phyloP scores from a whole-genome alignment of 495 filamentous ascomycete species.

The Bombardia bombarda region DNA sequence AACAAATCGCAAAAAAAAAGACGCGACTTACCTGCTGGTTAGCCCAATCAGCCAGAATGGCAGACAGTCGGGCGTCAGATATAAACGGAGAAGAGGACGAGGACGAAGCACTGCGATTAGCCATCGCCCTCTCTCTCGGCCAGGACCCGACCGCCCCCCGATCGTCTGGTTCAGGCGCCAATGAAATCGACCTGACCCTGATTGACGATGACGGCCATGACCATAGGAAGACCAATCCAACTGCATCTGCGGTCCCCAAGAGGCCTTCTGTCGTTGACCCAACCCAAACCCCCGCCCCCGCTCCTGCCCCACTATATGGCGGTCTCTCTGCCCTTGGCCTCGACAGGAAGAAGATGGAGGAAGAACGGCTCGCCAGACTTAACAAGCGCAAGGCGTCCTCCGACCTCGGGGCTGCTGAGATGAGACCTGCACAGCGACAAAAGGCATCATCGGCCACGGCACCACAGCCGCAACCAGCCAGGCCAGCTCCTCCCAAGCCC shows the following conservation, averaged over 20 bases:
- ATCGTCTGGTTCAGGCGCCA: background rate
- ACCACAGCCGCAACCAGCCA: slow-evolving; percentile 7
- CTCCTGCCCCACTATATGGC: background rate
- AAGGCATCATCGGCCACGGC: slow-evolving; percentile 8
- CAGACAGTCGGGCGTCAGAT: slow-evolving; percentile 5
- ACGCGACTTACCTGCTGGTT: no score
- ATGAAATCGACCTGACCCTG: slow-evolving; percentile 11
- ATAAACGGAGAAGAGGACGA: slow-evolving; percentile 28
- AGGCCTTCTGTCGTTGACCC: background rate
- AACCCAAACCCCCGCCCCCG: background rate
- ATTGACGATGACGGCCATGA: slow-evolving; percentile 15
- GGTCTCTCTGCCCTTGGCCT: slow-evolving; percentile 35
- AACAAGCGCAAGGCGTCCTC: slow-evolving; percentile 49
- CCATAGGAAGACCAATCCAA: no score
- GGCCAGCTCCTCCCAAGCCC: no score
- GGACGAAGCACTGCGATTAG: slow-evolving; percentile 37
- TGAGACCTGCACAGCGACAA: background rate
- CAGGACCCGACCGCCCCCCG: slow-evolving; percentile 13
- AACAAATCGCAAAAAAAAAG: background rate
- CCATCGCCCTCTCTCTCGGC: slow-evolving; percentile 35
- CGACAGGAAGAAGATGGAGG: slow-evolving; percentile 77
- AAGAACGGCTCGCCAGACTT: slow-evolving; percentile 66
- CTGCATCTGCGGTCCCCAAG: background rate
- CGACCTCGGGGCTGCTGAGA: background rate
- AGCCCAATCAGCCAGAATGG: slow-evolving; percentile 8